These are phyloP conservation scores for Trichoderma gamsii DNA, from an alignment of 495 filamentous ascomycete species.

Conservation along the genomic window DNA sequence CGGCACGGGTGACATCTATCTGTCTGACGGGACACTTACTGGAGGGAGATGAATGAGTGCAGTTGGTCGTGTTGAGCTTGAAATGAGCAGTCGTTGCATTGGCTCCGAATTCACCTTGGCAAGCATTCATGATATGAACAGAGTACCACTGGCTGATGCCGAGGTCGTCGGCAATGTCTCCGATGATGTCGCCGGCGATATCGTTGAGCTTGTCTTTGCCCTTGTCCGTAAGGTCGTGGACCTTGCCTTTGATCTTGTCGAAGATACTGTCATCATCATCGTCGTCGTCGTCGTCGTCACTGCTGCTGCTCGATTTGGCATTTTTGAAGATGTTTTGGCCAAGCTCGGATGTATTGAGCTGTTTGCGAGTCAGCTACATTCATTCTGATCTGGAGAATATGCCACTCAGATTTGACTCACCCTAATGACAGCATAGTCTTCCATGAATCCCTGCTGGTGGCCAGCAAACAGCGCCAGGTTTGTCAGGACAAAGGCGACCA, in stretches of 20 bases:
- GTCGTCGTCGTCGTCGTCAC: conserved; percentile 17
- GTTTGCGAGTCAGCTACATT: conserved; percentile 6
- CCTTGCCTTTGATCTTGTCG: conserved; percentile 23
- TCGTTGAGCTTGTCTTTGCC: conserved; percentile 28
- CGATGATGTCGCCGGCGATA: conserved; percentile 36
- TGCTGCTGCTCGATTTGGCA: background rate
- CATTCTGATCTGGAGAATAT: background rate
- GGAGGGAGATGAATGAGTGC: conserved; percentile 52
- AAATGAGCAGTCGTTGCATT: conserved; percentile 42
- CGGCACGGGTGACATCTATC: conserved; percentile 6
- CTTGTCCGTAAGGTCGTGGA: conserved; percentile 34
- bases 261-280: conserved; percentile 20
- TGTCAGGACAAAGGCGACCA: conserved; percentile 60
- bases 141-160: conserved; percentile 70
- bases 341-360: conserved; percentile 62
- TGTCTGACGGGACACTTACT: conserved; percentile 31
- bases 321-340: conserved; percentile 44
- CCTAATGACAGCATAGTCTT: conserved; percentile 58
- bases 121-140: conserved; percentile 63
- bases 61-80: conserved; percentile 51
- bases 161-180: conserved; percentile 40
- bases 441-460: conserved; percentile 51
- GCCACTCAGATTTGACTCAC: conserved; percentile 38
- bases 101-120: conserved; percentile 55
- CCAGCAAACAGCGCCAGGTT: conserved; percentile 70